Evolutionary conservation across 73 alveolate genomes (phyloP).

Genomic region (Tetrahymena elliotti): DNA sequence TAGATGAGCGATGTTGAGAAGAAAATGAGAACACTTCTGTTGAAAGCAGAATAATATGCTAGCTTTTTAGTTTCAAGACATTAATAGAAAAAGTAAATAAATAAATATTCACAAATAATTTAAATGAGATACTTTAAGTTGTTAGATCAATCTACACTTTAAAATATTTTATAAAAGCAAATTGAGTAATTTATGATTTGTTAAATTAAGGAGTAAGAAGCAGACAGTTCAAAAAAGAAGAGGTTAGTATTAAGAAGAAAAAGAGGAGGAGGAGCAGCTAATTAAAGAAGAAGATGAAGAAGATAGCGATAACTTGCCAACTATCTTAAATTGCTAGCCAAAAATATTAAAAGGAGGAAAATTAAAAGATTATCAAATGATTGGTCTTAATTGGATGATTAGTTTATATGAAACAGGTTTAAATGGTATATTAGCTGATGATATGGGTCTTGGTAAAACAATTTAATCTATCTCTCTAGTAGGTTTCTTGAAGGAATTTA

Average conservation of each 20-base stretch:
- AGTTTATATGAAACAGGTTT: slow-evolving; percentile 69
- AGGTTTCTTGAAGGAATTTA: slow-evolving; percentile 53
- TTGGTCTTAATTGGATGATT: slow-evolving; percentile 95
- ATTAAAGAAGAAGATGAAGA: slow-evolving; percentile 28
- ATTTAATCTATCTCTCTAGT: slow-evolving; percentile 63
- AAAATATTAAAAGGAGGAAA: slow-evolving; percentile 32
- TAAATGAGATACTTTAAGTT: no score
- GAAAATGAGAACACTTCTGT: slow-evolving; percentile 13
- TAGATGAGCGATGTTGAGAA: slow-evolving; percentile 7
- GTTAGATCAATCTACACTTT: no score
- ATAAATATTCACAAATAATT: background rate
- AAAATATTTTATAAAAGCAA: background rate
- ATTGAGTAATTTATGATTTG: background rate
- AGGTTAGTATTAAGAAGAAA: background rate
- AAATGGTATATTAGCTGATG: slow-evolving; percentile 89
- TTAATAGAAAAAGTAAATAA: background rate
- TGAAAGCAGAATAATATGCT: slow-evolving; percentile 38
- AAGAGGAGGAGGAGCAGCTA: slow-evolving; percentile 12
- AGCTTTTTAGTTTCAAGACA: slow-evolving; percentile 29
- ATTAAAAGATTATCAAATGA: slow-evolving; percentile 74
- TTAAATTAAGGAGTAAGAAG: background rate
- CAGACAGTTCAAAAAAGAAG: slow-evolving; percentile 3
- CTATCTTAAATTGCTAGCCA: slow-evolving; percentile 6
- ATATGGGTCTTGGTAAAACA: slow-evolving; percentile 87
- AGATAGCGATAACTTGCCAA: slow-evolving; percentile 20